Base-by-base conservation (phyloP, 192 early-diverging fungal genomes). In the Rhizoclosmatium sp. region DNA sequence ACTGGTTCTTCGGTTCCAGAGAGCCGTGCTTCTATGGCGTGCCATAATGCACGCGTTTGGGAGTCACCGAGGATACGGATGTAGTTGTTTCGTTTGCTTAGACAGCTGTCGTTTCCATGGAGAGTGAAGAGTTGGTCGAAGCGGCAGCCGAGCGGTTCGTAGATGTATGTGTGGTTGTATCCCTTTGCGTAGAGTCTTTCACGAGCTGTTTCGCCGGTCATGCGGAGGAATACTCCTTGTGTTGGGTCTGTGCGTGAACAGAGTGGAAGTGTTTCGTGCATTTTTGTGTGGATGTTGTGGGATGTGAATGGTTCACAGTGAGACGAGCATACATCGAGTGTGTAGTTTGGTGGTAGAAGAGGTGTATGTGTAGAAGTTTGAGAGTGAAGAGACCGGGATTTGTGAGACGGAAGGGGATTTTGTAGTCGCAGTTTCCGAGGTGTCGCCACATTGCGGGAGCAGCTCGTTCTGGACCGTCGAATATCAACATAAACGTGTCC, bases 361-460 rank as follows among this genome's bases (percentile, higher is more conserved):
- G 51, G 54, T 3, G 66, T 31, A 3, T 39, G 54, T 77, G 75
- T 12, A 66, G 5, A 16, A 77, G 10, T 9, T 10, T 59, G 21
- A 77, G 46, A 14, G 62, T 67, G 51, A 31, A 77, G 3, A n/a
- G 49, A 10, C 75, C 75, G 3, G 75, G 10, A 47, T 65, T 77
- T 14, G 65, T 67, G 21, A 68, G 47, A 14, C 75, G 62, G 65
- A 41, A 77, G 1, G 75, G 75, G 31, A 54, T 44, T 58, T 77
- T 77, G 75, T 77, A 77, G 23, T 4, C 31, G 54, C 75, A 77
- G 49, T 77, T 42, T 65, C 75, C 75, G 5, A 67, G 62, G 65
- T 77, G 75, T 4, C 51, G 40, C 75, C 75, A 77, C 7, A 21
- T 31, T 9, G 75, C 21, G 14, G 75, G 75, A 2, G 75, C 75